phyloP scores from a whole-genome alignment of 352 stramenopile species.

The Stramenopiles sp. region DNA sequence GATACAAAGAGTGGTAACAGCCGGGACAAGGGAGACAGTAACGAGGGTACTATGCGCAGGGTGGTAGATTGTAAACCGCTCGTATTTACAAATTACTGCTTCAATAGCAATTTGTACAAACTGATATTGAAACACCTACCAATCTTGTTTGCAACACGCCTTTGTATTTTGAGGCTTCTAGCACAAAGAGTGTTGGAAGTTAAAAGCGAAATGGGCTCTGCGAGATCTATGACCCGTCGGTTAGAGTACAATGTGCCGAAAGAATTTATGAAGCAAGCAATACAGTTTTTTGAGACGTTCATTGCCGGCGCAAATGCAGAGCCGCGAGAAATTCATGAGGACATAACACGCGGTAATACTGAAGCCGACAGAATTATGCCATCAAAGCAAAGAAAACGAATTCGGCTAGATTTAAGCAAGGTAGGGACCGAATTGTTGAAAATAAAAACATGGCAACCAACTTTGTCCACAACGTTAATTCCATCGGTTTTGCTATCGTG shows the following conservation, averaged over 20 bases:
- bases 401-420: not conserved
- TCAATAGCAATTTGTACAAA: not conserved
- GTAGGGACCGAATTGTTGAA: not conserved
- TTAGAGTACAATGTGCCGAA: not conserved
- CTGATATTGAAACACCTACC: not conserved
- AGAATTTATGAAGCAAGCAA: not conserved
- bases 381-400: not conserved
- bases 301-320: not conserved
- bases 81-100: not conserved
- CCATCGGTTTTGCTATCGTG: not conserved
- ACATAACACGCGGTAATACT: not conserved
- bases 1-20: too few species aligned
- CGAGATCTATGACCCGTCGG: not conserved
- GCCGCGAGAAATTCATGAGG: not conserved
- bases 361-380: not conserved
- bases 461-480: not conserved
- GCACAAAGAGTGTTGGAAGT: not conserved
- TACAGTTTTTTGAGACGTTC: not conserved
- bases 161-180: not conserved
- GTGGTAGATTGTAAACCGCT: not conserved
- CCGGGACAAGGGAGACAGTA: too few species aligned
- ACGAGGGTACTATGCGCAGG: too few species aligned
- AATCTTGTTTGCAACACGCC: slow-evolving; percentile 5
- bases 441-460: slow-evolving; percentile 6
- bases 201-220: not conserved